Evolutionary conservation across 441 rosid species (phyloP).

Genomic region (Daphne laureola): DNA sequence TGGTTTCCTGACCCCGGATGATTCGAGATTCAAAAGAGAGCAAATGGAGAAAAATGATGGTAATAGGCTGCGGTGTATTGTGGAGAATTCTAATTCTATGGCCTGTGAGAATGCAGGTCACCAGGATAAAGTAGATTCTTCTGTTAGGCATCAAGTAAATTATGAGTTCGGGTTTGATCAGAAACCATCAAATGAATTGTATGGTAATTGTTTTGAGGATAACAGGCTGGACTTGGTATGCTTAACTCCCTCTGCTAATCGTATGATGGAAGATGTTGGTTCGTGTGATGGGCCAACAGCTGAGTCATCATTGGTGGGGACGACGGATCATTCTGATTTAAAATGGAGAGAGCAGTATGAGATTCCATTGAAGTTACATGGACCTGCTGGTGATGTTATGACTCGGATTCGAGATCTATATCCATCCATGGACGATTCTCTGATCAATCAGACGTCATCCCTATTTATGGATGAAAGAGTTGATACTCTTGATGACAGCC

Average conservation of each 20-base stretch:
- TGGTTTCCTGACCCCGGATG: conserved; percentile 9
- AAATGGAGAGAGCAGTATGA: conserved; percentile 22
- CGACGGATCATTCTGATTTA: conserved; percentile 13
- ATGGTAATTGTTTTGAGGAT: conserved; percentile 20
- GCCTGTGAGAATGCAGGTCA: conserved; percentile 17
- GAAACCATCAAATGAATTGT: conserved; percentile 23
- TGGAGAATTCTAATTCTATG: conserved; percentile 17
- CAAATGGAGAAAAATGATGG: conserved; percentile 34
- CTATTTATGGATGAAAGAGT: conserved; percentile 44
- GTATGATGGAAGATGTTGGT: conserved; percentile 40
- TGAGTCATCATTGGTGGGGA: conserved; percentile 28
- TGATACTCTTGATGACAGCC: conserved; percentile 27
- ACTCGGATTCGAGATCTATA: conserved; percentile 50
- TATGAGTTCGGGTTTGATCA: conserved; percentile 11
- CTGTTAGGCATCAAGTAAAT: conserved; percentile 10
- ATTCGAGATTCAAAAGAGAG: conserved; percentile 16
- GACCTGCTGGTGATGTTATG: conserved; percentile 39
- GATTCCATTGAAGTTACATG: conserved; percentile 22
- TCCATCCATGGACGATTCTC: conserved; percentile 36
- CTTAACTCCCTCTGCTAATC: conserved; percentile 21
- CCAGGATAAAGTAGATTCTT: conserved; percentile 15
- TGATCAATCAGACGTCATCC: conserved; percentile 37
- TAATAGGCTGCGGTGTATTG: conserved; percentile 22
- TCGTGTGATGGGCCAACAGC: conserved; percentile 29
- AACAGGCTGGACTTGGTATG: conserved; percentile 29